phyloP scores from a whole-genome alignment of 176 grass and related monocot genomes.

The Tillandsia leiboldiana region DNA sequence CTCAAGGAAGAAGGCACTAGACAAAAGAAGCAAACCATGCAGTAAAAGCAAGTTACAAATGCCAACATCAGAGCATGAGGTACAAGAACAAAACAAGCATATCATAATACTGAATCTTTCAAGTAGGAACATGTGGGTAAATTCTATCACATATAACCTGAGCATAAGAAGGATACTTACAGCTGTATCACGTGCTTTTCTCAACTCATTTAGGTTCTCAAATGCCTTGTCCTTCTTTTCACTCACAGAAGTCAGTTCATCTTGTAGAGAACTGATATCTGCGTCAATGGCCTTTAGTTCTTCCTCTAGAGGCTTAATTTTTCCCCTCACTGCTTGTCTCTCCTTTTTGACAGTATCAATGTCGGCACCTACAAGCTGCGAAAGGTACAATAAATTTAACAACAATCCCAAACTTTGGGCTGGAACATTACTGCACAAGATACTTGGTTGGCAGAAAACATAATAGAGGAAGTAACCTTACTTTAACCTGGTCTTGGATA shows the following conservation, averaged over 20 bases:
- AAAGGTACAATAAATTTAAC: not conserved
- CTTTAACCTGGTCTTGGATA: constrained; percentile 88
- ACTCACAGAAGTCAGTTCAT: constrained; percentile 34
- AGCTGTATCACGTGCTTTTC: constrained; percentile 30
- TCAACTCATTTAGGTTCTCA: constrained; percentile 35
- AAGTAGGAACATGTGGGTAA: too few relatives aligned
- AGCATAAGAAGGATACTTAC: constrained; percentile 23
- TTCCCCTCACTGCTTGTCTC: constrained; percentile 45
- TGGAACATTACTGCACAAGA: not conserved
- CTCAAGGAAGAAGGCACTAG: too few relatives aligned
- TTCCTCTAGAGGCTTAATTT: constrained; percentile 57
- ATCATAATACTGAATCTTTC: not conserved
- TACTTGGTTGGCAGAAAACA: not conserved
- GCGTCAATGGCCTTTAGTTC: constrained; percentile 32
- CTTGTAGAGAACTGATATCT: constrained; percentile 36
- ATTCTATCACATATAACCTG: not conserved
- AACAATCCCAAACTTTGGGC: not conserved
- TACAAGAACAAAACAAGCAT: not conserved
- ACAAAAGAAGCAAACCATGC: too few relatives aligned
- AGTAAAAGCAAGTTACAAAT: too few relatives aligned
- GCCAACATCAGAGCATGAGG: too few relatives aligned
- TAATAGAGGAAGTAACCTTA: constrained; percentile 28
- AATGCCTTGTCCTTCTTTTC: constrained; percentile 53
- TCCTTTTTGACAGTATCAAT: constrained; percentile 64
- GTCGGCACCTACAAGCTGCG: constrained; percentile 35